Evolutionary conservation across 129 eudicot genomes (phyloP).

Genomic region (Centrapalus pauciflorus): DNA sequence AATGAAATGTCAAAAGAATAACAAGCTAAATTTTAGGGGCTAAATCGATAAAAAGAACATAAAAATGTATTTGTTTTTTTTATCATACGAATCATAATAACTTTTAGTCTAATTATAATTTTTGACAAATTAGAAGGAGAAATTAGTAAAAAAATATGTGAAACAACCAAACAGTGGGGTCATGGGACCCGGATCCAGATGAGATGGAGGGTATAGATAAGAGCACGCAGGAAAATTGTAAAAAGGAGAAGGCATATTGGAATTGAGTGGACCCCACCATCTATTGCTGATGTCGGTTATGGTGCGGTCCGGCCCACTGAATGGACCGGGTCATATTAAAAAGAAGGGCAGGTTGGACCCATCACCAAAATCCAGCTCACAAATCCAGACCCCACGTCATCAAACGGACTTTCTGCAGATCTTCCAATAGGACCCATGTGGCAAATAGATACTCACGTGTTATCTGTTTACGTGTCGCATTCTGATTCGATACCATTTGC

Average conservation of each 20-base stretch:
- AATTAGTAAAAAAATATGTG: no score
- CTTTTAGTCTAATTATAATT: no score
- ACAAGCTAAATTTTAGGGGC: no score
- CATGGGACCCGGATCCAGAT: neutral
- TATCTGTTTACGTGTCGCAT: neutral
- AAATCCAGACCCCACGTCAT: conserved; percentile 19
- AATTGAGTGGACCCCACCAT: conserved; percentile 14
- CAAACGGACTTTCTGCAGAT: neutral
- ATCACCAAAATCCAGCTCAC: conserved; percentile 26
- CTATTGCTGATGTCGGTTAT: conserved; percentile 26
- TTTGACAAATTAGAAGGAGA: no score
- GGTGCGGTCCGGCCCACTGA: conserved; percentile 17
- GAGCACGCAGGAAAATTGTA: neutral
- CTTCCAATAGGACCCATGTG: conserved; percentile 9
- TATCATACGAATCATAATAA: no score
- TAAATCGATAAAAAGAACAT: no score
- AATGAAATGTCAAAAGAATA: no score
- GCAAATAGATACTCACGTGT: neutral
- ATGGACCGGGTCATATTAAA: neutral
- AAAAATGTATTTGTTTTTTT: no score
- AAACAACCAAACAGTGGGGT: neutral
- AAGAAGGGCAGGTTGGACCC: neutral
- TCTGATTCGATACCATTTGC: neutral
- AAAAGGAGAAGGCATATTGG: conserved; percentile 16
- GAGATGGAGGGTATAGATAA: neutral